Percentiles rank a stretch among this genome's conserved stretches.
Conservation (phyloP, 352 stramenopile species). For the Phytophthora agathidicida region DNA sequence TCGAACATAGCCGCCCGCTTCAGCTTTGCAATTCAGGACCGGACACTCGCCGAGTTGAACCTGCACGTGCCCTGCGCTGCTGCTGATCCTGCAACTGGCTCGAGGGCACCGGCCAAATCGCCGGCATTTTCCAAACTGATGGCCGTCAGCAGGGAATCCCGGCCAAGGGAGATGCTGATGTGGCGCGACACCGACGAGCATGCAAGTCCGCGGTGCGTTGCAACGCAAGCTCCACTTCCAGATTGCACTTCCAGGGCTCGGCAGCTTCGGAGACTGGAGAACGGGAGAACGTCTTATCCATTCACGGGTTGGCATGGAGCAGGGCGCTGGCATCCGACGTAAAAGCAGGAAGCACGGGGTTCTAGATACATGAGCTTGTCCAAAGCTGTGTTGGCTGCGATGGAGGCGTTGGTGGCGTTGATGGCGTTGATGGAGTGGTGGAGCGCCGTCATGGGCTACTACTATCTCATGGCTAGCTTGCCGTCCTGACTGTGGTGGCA, state of each 20-base stretch:
- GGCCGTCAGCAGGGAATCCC: constrained; percentile 11
- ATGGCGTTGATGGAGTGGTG: not conserved
- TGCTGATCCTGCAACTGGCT: constrained; percentile 26
- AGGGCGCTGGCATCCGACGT: not conserved
- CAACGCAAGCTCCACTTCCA: constrained; percentile 21
- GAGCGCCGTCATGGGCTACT: too few species aligned
- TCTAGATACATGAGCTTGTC: too few species aligned
- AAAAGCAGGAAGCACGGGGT: not conserved
- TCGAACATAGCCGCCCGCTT: constrained; percentile 5
- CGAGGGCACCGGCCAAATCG: constrained; percentile 35
- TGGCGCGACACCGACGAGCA: constrained; percentile 9
- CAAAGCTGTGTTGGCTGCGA: too few species aligned
- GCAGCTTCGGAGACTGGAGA: constrained; percentile 1
- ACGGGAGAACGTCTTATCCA: not conserved
- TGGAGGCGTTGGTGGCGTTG: not conserved
- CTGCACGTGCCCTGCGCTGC: constrained; percentile 16
- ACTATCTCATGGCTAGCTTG: too few species aligned
- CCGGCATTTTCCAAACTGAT: constrained; percentile 28
- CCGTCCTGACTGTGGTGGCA: too few species aligned
- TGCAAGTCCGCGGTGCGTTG: constrained; percentile 4
- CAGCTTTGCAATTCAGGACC: constrained; percentile 4
- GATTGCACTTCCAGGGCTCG: constrained; percentile 14
- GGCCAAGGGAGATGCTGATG: not conserved
- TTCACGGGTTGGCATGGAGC: not conserved
- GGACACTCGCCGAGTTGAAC: constrained; percentile 17